These are phyloP conservation scores for Phytopythium mirpurense DNA, from an alignment of 352 stramenopile genomes.

Conservation along the genomic window DNA sequence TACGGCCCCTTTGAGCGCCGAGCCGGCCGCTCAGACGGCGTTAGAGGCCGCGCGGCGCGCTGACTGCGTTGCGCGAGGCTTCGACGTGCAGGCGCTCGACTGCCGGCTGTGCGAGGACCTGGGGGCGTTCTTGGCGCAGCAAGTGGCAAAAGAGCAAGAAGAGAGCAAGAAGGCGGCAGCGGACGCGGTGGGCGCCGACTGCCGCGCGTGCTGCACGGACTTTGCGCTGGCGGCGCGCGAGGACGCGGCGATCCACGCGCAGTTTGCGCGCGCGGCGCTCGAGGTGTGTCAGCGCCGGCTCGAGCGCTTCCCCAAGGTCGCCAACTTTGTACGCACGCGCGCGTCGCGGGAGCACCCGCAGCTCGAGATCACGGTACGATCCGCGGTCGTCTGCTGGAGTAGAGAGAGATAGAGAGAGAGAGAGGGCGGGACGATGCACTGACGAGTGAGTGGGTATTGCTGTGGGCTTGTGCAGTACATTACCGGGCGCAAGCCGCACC, in stretches of 20 bases:
- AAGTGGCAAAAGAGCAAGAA: conserved; percentile 11
- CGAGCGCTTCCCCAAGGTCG: conserved; percentile 56
- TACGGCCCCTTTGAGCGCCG: conserved; percentile 2
- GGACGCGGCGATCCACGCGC: conserved; percentile 16
- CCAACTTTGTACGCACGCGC: conserved; percentile 58
- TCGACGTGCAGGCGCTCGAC: conserved; percentile 54
- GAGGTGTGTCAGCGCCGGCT: conserved; percentile 52
- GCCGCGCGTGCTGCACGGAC: conserved; percentile 49
- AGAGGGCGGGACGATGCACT: no score
- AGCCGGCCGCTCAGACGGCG: conserved; percentile 1
- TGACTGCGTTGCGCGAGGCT: conserved; percentile 35
- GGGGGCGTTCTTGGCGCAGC: conserved; percentile 23
- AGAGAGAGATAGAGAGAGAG: no score
- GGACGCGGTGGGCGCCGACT: conserved; percentile 16
- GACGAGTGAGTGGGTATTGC: conserved; percentile 1
- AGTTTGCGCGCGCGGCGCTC: conserved; percentile 41
- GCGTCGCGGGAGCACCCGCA: conserved; percentile 29
- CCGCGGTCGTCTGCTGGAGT: no score
- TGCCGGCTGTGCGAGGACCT: conserved; percentile 54
- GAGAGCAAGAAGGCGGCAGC: neutral
- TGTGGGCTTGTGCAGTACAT: conserved; percentile 21
- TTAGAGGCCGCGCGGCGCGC: neutral
- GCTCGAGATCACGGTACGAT: conserved; percentile 40
- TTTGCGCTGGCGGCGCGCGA: conserved; percentile 24
- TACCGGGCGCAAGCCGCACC: conserved; percentile 37